These are phyloP conservation scores for Fraxinus americana DNA, from an alignment of 257 asterid genomes.

Conservation along the genomic window DNA sequence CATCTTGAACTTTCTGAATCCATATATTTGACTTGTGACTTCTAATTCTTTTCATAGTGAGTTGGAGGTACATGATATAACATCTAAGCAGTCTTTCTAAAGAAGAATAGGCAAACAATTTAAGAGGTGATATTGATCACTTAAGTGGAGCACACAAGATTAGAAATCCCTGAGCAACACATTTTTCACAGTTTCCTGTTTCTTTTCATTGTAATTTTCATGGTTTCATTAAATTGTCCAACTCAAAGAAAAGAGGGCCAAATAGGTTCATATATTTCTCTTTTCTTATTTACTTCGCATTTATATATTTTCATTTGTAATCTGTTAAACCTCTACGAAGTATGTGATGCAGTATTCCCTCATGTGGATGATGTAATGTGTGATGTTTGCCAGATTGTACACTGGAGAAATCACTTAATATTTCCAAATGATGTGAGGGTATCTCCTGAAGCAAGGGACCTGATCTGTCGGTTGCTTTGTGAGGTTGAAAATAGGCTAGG, in stretches of 20 bases:
- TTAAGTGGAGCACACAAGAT: background rate
- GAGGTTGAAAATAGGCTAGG: slow-evolving; percentile 70
- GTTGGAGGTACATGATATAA: slow-evolving; percentile 8
- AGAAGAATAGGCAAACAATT: background rate
- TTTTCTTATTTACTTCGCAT: background rate
- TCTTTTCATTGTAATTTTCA: background rate
- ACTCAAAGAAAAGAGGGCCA: background rate
- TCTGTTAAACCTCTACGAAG: background rate
- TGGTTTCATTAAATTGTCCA: background rate
- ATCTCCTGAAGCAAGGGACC: slow-evolving; percentile 71
- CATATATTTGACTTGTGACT: background rate
- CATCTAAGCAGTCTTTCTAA: background rate
- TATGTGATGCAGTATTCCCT: slow-evolving; percentile 9
- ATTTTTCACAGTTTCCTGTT: background rate
- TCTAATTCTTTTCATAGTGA: background rate
- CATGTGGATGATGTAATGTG: slow-evolving; percentile 12
- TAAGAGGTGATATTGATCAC: background rate
- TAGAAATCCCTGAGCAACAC: background rate
- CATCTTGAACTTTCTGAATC: background rate
- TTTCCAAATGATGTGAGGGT: slow-evolving; percentile 69
- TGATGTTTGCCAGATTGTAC: slow-evolving; percentile 55
- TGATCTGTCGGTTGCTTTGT: slow-evolving; percentile 63
- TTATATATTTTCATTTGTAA: slow-evolving; percentile 8
- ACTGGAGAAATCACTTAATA: slow-evolving; percentile 65
- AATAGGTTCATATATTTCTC: background rate